Evolutionary conservation across 169 alveolate species (phyloP).

Genomic region (Plasmodium inui): DNA sequence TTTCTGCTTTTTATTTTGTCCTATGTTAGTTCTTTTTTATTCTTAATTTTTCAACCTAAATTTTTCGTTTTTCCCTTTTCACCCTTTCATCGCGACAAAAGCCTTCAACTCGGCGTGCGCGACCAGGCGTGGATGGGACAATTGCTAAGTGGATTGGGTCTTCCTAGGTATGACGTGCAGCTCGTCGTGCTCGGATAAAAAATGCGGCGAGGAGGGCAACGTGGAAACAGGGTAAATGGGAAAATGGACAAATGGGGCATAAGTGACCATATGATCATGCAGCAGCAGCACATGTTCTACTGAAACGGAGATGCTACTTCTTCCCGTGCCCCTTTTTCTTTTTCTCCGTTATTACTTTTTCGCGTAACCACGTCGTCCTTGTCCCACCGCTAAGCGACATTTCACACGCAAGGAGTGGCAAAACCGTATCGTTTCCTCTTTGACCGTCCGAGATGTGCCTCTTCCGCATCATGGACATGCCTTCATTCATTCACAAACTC

Average conservation of each 20-base stretch:
- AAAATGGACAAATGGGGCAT: background rate
- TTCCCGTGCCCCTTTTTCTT: background rate
- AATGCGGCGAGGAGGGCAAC: background rate
- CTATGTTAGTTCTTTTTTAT: background rate
- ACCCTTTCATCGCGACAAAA: background rate
- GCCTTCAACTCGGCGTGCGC: background rate
- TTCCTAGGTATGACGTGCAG: background rate
- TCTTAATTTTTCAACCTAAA: background rate
- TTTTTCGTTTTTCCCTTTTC: background rate
- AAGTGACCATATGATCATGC: background rate
- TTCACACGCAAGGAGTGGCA: background rate
- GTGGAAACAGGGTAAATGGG: no score
- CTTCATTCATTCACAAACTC: background rate
- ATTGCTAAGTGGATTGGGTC: background rate
- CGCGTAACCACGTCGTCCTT: background rate
- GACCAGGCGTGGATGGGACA: background rate
- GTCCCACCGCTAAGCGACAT: background rate
- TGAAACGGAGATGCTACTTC: background rate
- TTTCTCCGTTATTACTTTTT: background rate
- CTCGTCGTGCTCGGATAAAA: background rate
- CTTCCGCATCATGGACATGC: background rate
- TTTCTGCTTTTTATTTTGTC: background rate
- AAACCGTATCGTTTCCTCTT: background rate
- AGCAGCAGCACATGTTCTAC: background rate
- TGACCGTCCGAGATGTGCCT: background rate